Evolutionary conservation across 768 basidiomycete genomes (phyloP).

Genomic region (Leccinum barrowsii): DNA sequence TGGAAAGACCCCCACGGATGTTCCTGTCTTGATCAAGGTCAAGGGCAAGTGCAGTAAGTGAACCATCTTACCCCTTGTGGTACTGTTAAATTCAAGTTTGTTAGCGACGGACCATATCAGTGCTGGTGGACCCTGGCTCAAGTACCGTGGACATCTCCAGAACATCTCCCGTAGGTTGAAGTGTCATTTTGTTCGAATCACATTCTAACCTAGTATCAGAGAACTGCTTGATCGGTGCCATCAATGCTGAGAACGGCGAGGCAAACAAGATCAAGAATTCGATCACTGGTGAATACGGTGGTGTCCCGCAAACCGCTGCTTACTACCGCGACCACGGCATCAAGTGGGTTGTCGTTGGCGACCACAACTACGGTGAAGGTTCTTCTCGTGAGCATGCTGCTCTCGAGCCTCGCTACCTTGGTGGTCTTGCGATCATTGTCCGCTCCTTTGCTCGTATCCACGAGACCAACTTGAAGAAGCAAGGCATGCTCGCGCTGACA

Average conservation of each 20-base stretch:
- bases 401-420: constrained; percentile 92
- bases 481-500: constrained; percentile 96
- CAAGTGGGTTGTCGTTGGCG: constrained; percentile 98
- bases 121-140: constrained; percentile 98
- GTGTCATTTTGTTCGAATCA: not conserved
- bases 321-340: constrained; percentile 86
- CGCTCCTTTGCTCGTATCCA: constrained; percentile 98
- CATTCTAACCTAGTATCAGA: constrained; percentile 41
- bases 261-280: constrained; percentile 96
- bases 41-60: constrained; percentile 96
- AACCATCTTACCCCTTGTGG: not conserved
- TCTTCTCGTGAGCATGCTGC: constrained; percentile 98
- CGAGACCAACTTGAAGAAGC: constrained; percentile 99
- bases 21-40: constrained; percentile 97
- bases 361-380: constrained; percentile 96
- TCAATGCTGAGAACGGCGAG: constrained; percentile 92
- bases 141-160: constrained; percentile 97
- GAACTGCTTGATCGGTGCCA: constrained; percentile 97
- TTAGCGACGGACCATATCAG: constrained; percentile 90
- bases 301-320: constrained; percentile 82
- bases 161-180: constrained; percentile 84
- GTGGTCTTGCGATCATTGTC: constrained; percentile 93
- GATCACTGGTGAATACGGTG: constrained; percentile 78
- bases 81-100: not conserved
- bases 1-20: constrained; percentile 83